Percentiles rank a stretch among this genome's conserved stretches.
Conservation (phyloP, 2,329 filamentous ascomycete genomes). For the Cryphonectria parasitica region DNA sequence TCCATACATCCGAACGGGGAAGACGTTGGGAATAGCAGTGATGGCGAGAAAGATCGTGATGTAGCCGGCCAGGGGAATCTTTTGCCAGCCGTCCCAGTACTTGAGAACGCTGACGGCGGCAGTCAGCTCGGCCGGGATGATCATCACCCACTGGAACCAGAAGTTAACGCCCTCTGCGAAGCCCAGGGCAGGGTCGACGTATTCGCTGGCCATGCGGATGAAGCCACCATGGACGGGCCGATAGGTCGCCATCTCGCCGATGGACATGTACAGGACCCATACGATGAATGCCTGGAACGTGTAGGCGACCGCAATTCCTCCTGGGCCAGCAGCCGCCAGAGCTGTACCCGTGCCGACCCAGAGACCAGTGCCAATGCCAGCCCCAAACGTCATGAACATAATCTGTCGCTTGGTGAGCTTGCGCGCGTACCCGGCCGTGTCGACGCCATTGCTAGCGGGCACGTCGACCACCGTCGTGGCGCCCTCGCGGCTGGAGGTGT, state of each 20-base stretch:
- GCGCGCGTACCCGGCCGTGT: conserved; percentile 38
- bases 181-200: conserved; percentile 25
- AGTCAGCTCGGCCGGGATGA: conserved; percentile 28
- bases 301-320: conserved; percentile 39
- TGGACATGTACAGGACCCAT: conserved; percentile 39
- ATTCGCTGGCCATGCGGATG: conserved; percentile 26
- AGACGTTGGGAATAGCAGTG: conserved; percentile 60
- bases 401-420: conserved; percentile 39
- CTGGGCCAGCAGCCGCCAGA: conserved; percentile 39
- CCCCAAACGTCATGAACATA: conserved; percentile 45
- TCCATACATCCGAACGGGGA: conserved; percentile 74
- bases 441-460: conserved; percentile 1
- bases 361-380: conserved; percentile 41
- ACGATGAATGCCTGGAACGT: conserved; percentile 40
- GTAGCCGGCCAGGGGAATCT: conserved; percentile 37
- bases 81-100: conserved; percentile 31
- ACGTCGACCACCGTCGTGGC: conserved; percentile 4
- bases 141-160: conserved; percentile 26
- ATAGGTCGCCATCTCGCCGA: conserved; percentile 28
- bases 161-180: conserved; percentile 27
- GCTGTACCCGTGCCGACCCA: conserved; percentile 43
- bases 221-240: conserved; percentile 28
- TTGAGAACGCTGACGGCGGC: conserved; percentile 26
- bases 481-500: conserved; percentile 23
- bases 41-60: conserved; percentile 18